Base-by-base conservation (phyloP, 2,329 filamentous ascomycete genomes). In the Huntiella abstrusa region DNA sequence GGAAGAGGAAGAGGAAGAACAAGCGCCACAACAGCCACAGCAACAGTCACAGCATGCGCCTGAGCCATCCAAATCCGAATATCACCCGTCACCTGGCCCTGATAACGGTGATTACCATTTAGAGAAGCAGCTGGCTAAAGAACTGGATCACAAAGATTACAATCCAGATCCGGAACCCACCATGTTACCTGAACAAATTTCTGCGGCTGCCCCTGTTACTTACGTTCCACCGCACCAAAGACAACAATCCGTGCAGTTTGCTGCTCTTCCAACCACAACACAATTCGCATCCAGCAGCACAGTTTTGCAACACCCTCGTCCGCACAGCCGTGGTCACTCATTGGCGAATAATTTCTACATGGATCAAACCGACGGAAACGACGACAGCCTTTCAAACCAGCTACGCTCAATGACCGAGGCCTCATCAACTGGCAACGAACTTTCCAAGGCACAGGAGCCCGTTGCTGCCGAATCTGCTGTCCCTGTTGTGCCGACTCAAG, bases 51-150 rank as follows among this genome's bases (percentile, higher is more conserved):
- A 17, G 1, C 19, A n/a, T 22, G 40, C 34, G n/a, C 33, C 45
- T 12, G 33, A 40, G 11, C 38, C 32, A 12, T 15, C 41, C 10
- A 47, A 19, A 28, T 15, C 17, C 28, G 51, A 49, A 41, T 81
- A 87, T 54, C 86, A 86, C 53, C 69, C 93, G 17, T 85, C 94
- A 58, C 80, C 79, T 51, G 85, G 91, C 53, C 80, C 92, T 47
- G 80, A 91, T 43, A 82, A 87, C 56, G 80, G 83, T 4, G 83
- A 93, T 55, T 88, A 91, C 56, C 83, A 88, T 54, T 62, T 91
- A 51, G 83, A 87, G 57, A 77, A 86, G 57, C 77, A 83, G 51
- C 76, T 87, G 51, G 77, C 83, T 44, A 77, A 80, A 46, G 80
- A 88, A 55, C 67, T 88, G 42, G 80, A 87, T 50, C 80, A 86